Base-by-base conservation (phyloP, 2,329 filamentous ascomycete genomes). In the Alternaria hordeiaustralica region DNA sequence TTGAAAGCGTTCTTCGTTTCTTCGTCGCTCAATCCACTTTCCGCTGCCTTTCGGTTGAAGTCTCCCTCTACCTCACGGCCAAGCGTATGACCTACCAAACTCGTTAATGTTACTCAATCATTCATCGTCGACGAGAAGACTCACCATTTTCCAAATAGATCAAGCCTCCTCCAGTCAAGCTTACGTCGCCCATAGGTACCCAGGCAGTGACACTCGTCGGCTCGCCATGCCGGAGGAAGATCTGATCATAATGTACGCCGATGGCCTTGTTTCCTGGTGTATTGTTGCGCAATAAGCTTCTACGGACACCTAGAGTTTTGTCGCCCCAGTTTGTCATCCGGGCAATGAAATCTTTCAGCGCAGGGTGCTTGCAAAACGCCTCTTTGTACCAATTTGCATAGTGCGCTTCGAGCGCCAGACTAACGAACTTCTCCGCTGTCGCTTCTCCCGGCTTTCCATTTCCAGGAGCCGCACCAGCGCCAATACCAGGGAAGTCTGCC, bases 201-300 rank as follows among this genome's bases (percentile, higher is more conserved):
- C 87, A 89, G 0, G 85, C 86, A 4, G 87, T 88, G 1, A 88
- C 76, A 28, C 81, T 83, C 0, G 85, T 87, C 2, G 84, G 82
- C 54, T 87, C 86, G 1, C 86, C 87, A 69, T 87, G 73, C 2
- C 86, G 74, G 51, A 88, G 73, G 68, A 88, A 88, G 21, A 85
- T 87, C 75, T 88, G 86, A 68, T 89, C 87, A 67, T 88, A 88
- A 64, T 89, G 87, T 4, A 89, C 87, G 0, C 87, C 86, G 63
- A 88, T 88, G 0, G 86, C 85, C 65, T 86, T 85, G 53, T 85
- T 87, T 0, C 82, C 82, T 0, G 87, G 87, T 0, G 84, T 85
- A 66, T 88, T 88, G 65, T 88, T 88, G 41, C 87, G 78, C 56
- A 89, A 72, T 11, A 88, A 72, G 2, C 85, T 87, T 30, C 87